phyloP scores from a whole-genome alignment of 345 rosid genomes.

The Salix suchowensis region DNA sequence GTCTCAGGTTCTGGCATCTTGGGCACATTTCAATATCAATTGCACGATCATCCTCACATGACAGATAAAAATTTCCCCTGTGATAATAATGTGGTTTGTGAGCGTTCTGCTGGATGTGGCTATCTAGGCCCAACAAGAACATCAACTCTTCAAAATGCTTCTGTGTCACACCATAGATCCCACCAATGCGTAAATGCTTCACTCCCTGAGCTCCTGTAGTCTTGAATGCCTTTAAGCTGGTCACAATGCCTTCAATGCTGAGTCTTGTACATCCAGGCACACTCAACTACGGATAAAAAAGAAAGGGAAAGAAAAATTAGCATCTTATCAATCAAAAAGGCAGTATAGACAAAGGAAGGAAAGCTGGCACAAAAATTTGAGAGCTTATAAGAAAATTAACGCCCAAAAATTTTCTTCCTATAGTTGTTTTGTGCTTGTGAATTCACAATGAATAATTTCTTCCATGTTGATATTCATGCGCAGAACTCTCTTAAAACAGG shows the following conservation, averaged over 20 bases:
- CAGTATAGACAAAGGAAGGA: neutral
- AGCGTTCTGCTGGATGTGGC: constrained; percentile 21
- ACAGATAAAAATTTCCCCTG: constrained; percentile 51
- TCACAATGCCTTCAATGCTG: constrained; percentile 59
- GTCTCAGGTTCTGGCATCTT: constrained; percentile 61
- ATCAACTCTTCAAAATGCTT: constrained; percentile 62
- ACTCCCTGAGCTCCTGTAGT: constrained; percentile 42
- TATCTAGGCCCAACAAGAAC: constrained; percentile 45
- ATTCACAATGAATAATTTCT: neutral
- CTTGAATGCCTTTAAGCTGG: constrained; percentile 55
- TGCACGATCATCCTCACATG: constrained; percentile 65
- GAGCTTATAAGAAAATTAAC: too few species aligned
- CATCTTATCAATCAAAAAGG: neutral
- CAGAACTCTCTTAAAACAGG: neutral
- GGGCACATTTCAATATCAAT: constrained; percentile 92
- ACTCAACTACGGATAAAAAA: constrained; percentile 51
- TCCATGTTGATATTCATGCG: neutral
- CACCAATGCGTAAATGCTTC: constrained; percentile 76
- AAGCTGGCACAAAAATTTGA: neutral
- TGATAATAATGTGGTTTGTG: constrained; percentile 62
- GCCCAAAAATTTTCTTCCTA: neutral
- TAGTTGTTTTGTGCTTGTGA: neutral
- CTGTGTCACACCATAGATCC: constrained; percentile 62
- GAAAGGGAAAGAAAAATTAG: neutral
- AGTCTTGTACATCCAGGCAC: constrained; percentile 88